Base-by-base conservation (phyloP, 139 green algal genomes). In the Marvania coccoides region DNA sequence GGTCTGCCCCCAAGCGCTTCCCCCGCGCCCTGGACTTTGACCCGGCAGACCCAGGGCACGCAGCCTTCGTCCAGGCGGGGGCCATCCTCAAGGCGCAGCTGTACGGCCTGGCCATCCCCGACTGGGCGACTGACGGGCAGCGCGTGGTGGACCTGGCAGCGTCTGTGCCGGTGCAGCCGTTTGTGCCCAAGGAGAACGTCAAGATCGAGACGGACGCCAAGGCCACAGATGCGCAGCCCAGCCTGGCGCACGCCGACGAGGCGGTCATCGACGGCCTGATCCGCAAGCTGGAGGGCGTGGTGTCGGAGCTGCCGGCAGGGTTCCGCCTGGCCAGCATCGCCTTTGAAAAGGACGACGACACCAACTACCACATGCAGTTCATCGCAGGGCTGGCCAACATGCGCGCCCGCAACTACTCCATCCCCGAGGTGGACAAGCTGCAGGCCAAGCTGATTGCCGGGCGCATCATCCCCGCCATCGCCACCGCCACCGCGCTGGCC, bases 141-240 rank as follows among this genome's bases (percentile, higher is more conserved):
- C 35, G 19, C n/a, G 63, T 91, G 53, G 73, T 54, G 33, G 61
- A 70, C 15, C 77, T 71, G 9, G 83, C 86, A 3, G 78, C 71
- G 2, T 61, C 65, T 19, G 77, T 97, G 34, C n/a, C 67, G 5
- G 77, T 98, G 28, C 69, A 76, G 2, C 45, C 74, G 19, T 99
- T 99, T 71, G 47, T 71, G 66, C 88, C 93, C 35, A 88, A 87
- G 62, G 74, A 83, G 51, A 90, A 88, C 19, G 89, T 99, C 24
- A 88, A 90, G 59, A 98, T 99, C 47, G 94, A 98, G 80, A 99
- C 94, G 35, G 94, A 99, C 70, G 92, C 95, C 48, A 98, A 96
- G 73, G 88, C 84, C 24, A 82, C 68, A 3, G 45, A n/a, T 8
- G 60, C 71, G 0, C 39, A 23, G 5, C 39, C 5, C 35, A 29